Evolutionary conservation across 2,329 filamentous ascomycete species (phyloP).

Genomic region (Endothia cerciana): DNA sequence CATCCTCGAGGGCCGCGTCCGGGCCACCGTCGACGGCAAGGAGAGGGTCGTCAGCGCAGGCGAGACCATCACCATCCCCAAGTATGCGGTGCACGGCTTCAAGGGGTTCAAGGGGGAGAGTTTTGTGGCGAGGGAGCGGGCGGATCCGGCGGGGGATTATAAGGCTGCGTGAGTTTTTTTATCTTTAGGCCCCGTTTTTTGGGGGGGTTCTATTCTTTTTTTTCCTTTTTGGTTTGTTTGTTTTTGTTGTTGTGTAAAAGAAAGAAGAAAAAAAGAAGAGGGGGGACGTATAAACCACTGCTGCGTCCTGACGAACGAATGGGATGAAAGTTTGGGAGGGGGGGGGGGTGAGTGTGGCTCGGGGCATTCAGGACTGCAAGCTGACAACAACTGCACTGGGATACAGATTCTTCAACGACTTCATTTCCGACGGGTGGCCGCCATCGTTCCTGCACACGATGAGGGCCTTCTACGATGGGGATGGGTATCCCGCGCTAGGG

Average conservation of each 20-base stretch:
- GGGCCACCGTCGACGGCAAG: slow-evolving; percentile 13
- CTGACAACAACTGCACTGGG: background rate
- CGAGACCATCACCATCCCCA: slow-evolving; percentile 5
- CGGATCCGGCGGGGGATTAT: slow-evolving; percentile 19
- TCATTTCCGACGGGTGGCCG: background rate
- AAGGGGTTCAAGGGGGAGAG: slow-evolving; percentile 15
- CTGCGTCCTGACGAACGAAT: too few species aligned
- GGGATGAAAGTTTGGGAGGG: background rate
- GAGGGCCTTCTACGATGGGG: slow-evolving; percentile 16
- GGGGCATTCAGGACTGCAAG: background rate
- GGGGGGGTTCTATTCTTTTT: too few species aligned
- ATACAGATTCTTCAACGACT: slow-evolving; percentile 19
- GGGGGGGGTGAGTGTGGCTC: too few species aligned
- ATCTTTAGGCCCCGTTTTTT: too few species aligned
- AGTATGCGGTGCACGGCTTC: slow-evolving; percentile 1
- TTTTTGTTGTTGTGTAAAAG: background rate
- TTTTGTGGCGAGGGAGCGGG: slow-evolving; percentile 13
- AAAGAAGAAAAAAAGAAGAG: too few species aligned
- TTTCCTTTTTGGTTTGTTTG: background rate
- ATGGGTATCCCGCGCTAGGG: slow-evolving; percentile 11
- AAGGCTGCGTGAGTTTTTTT: slow-evolving; percentile 16
- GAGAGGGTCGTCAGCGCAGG: background rate
- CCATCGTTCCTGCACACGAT: slow-evolving; percentile 16
- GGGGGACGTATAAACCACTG: too few species aligned
- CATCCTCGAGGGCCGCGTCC: slow-evolving; percentile 15